A percentile compares a stretch with the other conserved stretches of the same genome.
These are phyloP conservation scores for Ophiostoma montium DNA, from an alignment of 2,329 filamentous ascomycete species.

Conservation along the genomic window DNA sequence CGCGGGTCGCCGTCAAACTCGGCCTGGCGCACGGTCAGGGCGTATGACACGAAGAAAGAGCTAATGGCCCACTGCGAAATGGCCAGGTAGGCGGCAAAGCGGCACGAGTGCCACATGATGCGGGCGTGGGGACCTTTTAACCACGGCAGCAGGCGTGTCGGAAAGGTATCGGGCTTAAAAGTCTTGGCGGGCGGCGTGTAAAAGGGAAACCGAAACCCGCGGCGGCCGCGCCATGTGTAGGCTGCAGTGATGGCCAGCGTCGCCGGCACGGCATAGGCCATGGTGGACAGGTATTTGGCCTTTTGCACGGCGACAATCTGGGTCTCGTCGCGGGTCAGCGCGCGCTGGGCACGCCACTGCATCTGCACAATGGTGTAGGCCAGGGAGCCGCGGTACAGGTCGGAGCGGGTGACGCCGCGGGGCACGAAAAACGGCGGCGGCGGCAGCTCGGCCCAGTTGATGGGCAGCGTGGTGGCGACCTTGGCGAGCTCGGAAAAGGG, in stretches of 20 bases:
- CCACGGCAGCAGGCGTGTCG: not conserved
- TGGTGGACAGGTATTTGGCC: conserved; percentile 6
- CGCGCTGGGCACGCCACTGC: conserved; percentile 9
- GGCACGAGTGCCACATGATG: conserved; percentile 10
- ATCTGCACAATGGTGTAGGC: conserved; percentile 3
- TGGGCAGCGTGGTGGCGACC: conserved; percentile 7
- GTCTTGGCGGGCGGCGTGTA: conserved; percentile 2
- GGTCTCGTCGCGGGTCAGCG: conserved; percentile 11
- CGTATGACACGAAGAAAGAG: not conserved
- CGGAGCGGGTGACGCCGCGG: not conserved
- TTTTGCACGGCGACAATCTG: conserved; percentile 12
- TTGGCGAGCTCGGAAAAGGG: conserved; percentile 4
- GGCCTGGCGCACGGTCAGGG: not conserved
- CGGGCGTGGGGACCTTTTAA: conserved; percentile 7
- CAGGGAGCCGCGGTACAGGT: conserved; percentile 1
- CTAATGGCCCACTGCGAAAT: conserved; percentile 6
- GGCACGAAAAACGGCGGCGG: conserved; percentile 9
- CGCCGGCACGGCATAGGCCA: conserved; percentile 8
- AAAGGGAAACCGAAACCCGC: conserved; percentile 13
- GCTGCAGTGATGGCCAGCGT: conserved; percentile 1
- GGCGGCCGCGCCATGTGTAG: conserved; percentile 8
- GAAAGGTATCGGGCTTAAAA: conserved; percentile 12
- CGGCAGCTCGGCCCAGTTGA: conserved; percentile 11
- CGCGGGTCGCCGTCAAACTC: not conserved
- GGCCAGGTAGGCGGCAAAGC: conserved; percentile 7